Conservation (phyloP, 768 basidiomycete species). For the Termitomyces sp. region DNA sequence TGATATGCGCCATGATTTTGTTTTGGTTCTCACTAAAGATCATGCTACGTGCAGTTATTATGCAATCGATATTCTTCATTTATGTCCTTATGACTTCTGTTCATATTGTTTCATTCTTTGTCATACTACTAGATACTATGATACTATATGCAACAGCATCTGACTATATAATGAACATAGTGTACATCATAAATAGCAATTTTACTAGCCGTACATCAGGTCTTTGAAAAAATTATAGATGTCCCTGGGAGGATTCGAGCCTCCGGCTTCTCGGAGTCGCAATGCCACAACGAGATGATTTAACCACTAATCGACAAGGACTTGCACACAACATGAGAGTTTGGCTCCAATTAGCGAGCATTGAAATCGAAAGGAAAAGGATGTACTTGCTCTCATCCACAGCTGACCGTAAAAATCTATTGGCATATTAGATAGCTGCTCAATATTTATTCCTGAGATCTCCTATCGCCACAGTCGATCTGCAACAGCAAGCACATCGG, state of each 20-base stretch:
- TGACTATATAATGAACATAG: neutral
- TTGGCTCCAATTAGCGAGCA: no score
- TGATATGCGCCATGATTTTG: neutral
- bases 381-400: no score
- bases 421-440: neutral
- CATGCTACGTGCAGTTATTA: neutral
- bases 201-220: neutral
- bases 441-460: neutral
- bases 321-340: neutral
- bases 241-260: constrained; percentile 1
- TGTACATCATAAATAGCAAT: neutral
- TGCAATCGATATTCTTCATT: no score
- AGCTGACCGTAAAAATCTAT: no score
- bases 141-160: neutral
- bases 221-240: neutral
- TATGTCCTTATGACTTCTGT: neutral
- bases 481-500: constrained; percentile 66
- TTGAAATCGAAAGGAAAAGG: no score
- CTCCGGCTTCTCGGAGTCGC: neutral
- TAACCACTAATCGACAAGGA: neutral
- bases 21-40: no score
- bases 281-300: constrained; percentile 2
- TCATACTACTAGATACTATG: neutral
- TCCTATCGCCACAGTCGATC: constrained; percentile 47
- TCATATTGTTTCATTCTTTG: neutral